Conservation (phyloP, 2,329 filamentous ascomycete genomes). For the Beauveria sp. region DNA sequence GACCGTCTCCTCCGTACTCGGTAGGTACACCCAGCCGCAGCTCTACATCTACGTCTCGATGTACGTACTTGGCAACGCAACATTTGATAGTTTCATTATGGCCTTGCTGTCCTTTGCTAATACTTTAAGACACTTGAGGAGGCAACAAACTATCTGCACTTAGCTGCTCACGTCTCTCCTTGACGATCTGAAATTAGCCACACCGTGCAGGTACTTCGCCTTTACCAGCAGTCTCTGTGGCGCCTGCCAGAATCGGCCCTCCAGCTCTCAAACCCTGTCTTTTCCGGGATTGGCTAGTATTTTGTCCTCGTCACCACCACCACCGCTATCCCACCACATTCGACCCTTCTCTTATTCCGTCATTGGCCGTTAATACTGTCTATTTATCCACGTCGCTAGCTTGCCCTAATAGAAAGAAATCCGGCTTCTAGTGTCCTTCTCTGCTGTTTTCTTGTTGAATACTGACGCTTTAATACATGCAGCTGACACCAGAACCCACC, state of each 20-base stretch:
- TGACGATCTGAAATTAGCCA: too few relatives aligned
- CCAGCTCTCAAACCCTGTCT: not conserved
- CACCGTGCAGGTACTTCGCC: not conserved
- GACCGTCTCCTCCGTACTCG: not conserved
- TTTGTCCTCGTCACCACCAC: not conserved
- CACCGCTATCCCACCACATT: not conserved
- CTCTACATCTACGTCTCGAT: not conserved
- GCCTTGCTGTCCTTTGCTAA: too few relatives aligned
- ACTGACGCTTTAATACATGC: not conserved
- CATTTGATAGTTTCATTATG: too few relatives aligned
- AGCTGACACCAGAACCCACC: not conserved
- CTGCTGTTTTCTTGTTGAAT: not conserved
- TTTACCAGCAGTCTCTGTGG: not conserved
- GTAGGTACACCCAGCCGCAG: not conserved
- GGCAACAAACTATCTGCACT: too few relatives aligned
- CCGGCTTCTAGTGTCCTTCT: not conserved
- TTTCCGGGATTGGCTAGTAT: conserved; percentile 5
- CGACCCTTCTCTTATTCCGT: not conserved
- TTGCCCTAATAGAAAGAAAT: not conserved
- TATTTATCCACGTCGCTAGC: not conserved
- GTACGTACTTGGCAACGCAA: too few relatives aligned
- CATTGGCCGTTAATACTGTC: not conserved
- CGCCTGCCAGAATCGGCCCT: not conserved
- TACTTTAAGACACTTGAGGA: too few relatives aligned
- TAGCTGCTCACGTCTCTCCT: too few relatives aligned